A percentile compares a stretch with the other conserved stretches of the same genome.
These are phyloP conservation scores for Sungouiella blattae DNA, from an alignment of 805 yeast species.

Conservation along the genomic window DNA sequence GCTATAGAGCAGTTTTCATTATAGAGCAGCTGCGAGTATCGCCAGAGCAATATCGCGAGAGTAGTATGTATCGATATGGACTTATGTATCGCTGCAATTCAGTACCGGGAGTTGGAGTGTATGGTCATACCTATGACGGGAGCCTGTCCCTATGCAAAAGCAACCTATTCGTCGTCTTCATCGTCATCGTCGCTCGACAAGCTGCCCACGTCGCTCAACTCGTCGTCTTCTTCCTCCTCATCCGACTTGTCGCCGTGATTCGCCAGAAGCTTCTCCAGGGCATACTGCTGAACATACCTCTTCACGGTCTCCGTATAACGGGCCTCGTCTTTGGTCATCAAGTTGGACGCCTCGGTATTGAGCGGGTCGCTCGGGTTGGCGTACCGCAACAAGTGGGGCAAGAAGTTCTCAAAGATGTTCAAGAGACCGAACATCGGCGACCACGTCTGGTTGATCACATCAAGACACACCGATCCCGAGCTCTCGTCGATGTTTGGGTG, in stretches of 20 bases:
- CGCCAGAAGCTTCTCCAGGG: constrained; percentile 43
- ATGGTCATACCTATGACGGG: no score
- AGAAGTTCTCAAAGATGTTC: constrained; percentile 87
- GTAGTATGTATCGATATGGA: no score
- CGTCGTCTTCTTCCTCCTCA: constrained; percentile 35
- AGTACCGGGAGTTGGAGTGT: no score
- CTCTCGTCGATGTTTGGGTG: constrained; percentile 95
- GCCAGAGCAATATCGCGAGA: no score
- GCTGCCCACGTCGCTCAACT: constrained; percentile 48
- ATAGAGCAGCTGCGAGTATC: no score
- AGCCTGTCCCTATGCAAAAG: no score
- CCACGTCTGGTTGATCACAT: constrained; percentile 97
- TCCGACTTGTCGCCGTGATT: constrained; percentile 26
- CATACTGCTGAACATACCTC: constrained; percentile 67
- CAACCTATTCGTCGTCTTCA: constrained; percentile 2
- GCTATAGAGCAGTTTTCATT: no score
- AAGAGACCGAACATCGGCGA: constrained; percentile 93
- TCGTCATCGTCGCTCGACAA: constrained; percentile 46
- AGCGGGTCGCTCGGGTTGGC: constrained; percentile 95
- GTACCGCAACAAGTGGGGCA: constrained; percentile 86
- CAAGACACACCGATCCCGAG: constrained; percentile 89
- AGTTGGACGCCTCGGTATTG: constrained; percentile 82
- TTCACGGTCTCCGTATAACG: constrained; percentile 67
- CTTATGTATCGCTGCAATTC: no score
- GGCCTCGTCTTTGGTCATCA: constrained; percentile 65